Evolutionary conservation across 228 moss, liverwort and hornwort species (phyloP), one percentile per base, ranked within the genome.

Genomic region (Sphagnum magellanicum): DNA sequence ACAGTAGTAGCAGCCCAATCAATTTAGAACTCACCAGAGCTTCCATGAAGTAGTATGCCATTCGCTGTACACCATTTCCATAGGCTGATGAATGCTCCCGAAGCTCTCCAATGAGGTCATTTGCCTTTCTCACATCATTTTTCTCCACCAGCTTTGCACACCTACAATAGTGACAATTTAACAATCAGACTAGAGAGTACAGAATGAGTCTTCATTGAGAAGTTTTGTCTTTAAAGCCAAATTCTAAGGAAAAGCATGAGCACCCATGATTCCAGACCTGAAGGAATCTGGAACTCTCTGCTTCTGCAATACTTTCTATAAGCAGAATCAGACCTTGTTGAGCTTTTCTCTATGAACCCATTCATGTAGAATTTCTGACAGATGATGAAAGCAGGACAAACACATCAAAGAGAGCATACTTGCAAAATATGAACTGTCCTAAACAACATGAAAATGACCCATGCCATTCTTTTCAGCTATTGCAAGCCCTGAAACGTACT

Each of bases 1-100:
- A 9, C n/a, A 49, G 65, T n/a, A 49, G 49, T 65, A 6, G 17
- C 49, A 49, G 3, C 65, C 32, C 32, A 12, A 55, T 32, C 32
- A 32, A 32, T 32, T 32, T 32, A 32, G 3, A 52, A 81, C 76
- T 79, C 12, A 79, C 79, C 79, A 85, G 65, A 73, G 81, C 81
- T 73, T 82, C 85, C 85, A 85, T 81, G 68, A 78, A 72, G 69
- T 81, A 85, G 64, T 79, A 67, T 49, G 81, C 79, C 82, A 85
- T 71, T 32, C 85, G 85, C 69, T 82, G 73, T 49, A 60, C 51
- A 63, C 69, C 9, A 63, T 73, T 75, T 49, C 73, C 62, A 46
- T 60, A 49, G 12, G 74, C 70, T 50, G 76, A 74, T 51, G 82
- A 74, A 5, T 67, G 65, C 70, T 73, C 74, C 72, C 75, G 81